Percentiles rank a stretch among this genome's conserved stretches.
phyloP scores from a whole-genome alignment of 2,329 filamentous ascomycete genomes.

The Blastomyces gilchristii region DNA sequence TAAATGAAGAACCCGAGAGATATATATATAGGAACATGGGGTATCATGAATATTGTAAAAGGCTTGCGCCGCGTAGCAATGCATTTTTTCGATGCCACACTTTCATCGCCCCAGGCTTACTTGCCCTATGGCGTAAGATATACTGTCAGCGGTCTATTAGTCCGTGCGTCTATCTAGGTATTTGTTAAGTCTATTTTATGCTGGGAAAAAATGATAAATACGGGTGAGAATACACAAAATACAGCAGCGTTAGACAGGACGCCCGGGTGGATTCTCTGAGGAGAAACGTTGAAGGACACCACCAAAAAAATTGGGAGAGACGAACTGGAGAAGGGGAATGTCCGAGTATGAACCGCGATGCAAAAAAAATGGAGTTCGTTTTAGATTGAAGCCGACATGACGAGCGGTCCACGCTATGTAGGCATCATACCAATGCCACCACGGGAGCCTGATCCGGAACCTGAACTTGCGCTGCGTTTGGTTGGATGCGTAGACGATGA shows the following conservation, averaged over 20 bases:
- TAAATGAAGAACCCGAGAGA: not conserved
- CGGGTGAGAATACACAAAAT: not conserved
- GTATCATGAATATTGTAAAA: not conserved
- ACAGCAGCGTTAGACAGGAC: not conserved
- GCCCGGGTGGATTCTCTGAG: not conserved
- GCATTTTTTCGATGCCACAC: not conserved
- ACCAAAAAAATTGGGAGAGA: not conserved
- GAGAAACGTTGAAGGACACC: not conserved
- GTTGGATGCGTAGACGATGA: slow-evolving; percentile 6
- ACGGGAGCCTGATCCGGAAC: slow-evolving; percentile 6
- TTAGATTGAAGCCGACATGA: not conserved
- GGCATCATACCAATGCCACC: slow-evolving; percentile 33
- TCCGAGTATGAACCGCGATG: not conserved
- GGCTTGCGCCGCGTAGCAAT: not conserved
- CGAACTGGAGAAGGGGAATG: not conserved
- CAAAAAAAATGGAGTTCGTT: not conserved
- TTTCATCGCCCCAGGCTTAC: not conserved
- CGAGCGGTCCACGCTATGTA: slow-evolving; percentile 9
- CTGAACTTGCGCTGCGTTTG: slow-evolving; percentile 10
- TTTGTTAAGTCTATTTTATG: not conserved
- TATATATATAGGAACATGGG: not conserved
- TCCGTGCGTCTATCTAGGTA: not conserved
- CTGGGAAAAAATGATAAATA: not conserved
- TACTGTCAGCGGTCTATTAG: not conserved
- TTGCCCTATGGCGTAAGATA: not conserved